Conservation (phyloP, 2,329 filamentous ascomycete genomes). For the Botrytis tulipae region DNA sequence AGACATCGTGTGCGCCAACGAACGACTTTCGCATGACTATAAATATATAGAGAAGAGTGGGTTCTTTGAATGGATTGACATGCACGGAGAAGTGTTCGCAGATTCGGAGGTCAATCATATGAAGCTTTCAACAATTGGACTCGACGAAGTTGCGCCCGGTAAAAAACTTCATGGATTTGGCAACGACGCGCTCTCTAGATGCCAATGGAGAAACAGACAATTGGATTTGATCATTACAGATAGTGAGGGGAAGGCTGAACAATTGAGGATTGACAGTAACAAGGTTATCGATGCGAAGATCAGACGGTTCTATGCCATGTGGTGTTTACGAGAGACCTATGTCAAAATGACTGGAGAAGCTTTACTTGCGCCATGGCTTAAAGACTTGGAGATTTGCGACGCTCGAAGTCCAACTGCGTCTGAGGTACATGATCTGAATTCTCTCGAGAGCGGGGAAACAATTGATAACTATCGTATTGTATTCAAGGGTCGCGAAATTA, state of each 20-base stretch:
- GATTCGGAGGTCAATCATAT: conserved; percentile 61
- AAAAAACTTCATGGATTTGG: conserved; percentile 23
- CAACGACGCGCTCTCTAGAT: conserved; percentile 30
- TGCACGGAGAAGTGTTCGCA: conserved; percentile 69
- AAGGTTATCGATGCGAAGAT: conserved; percentile 58
- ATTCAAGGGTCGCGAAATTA: conserved; percentile 32
- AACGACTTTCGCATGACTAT: conserved; percentile 63
- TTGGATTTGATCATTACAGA: conserved; percentile 24
- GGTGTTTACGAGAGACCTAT: conserved; percentile 78
- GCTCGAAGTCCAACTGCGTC: conserved; percentile 43
- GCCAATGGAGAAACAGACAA: conserved; percentile 31
- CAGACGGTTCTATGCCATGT: conserved; percentile 71
- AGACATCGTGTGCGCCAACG: conserved; percentile 73
- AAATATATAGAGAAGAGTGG: conserved; percentile 56
- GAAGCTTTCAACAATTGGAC: conserved; percentile 42
- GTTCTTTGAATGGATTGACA: conserved; percentile 66
- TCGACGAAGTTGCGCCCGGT: conserved; percentile 22
- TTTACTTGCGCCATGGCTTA: conserved; percentile 70
- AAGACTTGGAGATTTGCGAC: conserved; percentile 64
- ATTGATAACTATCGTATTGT: conserved; percentile 29
- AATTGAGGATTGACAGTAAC: conserved; percentile 35
- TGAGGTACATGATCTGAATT: conserved; percentile 18
- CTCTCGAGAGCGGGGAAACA: conserved; percentile 30
- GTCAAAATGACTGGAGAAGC: conserved; percentile 82
- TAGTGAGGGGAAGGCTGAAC: conserved; percentile 21